phyloP scores from a whole-genome alignment of 2,329 filamentous ascomycete species.

The Emericellopsis cladophorae region DNA sequence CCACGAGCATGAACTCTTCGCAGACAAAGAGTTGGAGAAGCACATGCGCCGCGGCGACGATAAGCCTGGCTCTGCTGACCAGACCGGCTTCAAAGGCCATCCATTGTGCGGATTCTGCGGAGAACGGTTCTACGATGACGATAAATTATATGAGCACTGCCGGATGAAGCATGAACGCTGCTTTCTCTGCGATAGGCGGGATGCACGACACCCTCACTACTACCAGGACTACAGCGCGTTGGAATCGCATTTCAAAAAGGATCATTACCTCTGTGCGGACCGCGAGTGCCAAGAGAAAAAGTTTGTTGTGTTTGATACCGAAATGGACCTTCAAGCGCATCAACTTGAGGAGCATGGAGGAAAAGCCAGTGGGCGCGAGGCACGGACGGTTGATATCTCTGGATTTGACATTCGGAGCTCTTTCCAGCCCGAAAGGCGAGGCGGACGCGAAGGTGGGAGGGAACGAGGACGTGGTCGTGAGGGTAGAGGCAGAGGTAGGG shows the following conservation, averaged over 20 bases:
- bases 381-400: constrained; percentile 75
- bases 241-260: constrained; percentile 74
- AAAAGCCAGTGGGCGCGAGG: constrained; percentile 74
- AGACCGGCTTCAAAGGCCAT: constrained; percentile 93
- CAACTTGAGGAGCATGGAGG: constrained; percentile 77
- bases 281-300: constrained; percentile 90
- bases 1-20: constrained; percentile 91
- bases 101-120: constrained; percentile 90
- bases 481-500: constrained; percentile 51
- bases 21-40: constrained; percentile 63
- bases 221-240: constrained; percentile 80
- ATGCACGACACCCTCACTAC: constrained; percentile 69
- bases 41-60: constrained; percentile 91
- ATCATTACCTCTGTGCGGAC: constrained; percentile 78
- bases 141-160: constrained; percentile 90
- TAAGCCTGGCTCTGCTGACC: constrained; percentile 75
- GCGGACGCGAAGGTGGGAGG: constrained; percentile 25
- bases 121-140: constrained; percentile 86
- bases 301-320: constrained; percentile 90
- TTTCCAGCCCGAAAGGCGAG: constrained; percentile 50
- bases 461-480: constrained; percentile 20
- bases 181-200: constrained; percentile 74
- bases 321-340: constrained; percentile 91
- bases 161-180: constrained; percentile 89
- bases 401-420: constrained; percentile 68